Evolutionary conservation across 352 stramenopile species (phyloP), one percentile per base, ranked within the genome.

Genomic region (Bremia lactucae): DNA sequence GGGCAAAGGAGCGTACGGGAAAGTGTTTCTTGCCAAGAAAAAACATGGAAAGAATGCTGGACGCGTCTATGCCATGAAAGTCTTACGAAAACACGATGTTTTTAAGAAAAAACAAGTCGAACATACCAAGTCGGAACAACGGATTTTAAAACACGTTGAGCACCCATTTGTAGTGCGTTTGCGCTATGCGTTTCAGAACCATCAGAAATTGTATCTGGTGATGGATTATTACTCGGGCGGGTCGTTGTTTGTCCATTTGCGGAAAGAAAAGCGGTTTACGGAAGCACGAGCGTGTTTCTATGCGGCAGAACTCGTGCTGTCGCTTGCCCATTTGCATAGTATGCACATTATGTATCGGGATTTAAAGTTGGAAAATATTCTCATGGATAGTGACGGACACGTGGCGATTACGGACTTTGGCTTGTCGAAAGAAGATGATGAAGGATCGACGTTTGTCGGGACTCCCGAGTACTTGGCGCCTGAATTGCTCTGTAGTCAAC

Each of bases 321-420:
- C 78, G 37, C 55, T 94, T 36, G 63, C 73, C 8, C 83, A 95
- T 43, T 56, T 95, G 45, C 83, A 95, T 50, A 65, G 71, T 34
- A 72, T 89, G 62, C 69, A 90, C 66, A 93, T 95, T 44, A 83
- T 92, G 68, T 93, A 95, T 47, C 74, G 83, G 24, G 83, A 95
- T 36, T 36, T 94, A 18, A 95, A 95, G 57, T 72, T 92, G 21
- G 80, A 93, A 49, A 95, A 95, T 42, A 88, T 95, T 29, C 42
- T 95, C 6, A 88, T 95, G 75, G 73, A 90, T 43, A 74, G 50
- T 31, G 68, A 89, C 21, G 83, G 83, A 13, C 74, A 93, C 52
- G 65, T 92, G 25, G 76, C 74, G 5, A 80, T 95, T 40, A 89
- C 78, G 9, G 83, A 95, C 48, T 94, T 95, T 63, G 83, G 83